Evolutionary conservation across 2,329 filamentous ascomycete genomes (phyloP).

Genomic region (Neophaeococcomyces mojaviensis): DNA sequence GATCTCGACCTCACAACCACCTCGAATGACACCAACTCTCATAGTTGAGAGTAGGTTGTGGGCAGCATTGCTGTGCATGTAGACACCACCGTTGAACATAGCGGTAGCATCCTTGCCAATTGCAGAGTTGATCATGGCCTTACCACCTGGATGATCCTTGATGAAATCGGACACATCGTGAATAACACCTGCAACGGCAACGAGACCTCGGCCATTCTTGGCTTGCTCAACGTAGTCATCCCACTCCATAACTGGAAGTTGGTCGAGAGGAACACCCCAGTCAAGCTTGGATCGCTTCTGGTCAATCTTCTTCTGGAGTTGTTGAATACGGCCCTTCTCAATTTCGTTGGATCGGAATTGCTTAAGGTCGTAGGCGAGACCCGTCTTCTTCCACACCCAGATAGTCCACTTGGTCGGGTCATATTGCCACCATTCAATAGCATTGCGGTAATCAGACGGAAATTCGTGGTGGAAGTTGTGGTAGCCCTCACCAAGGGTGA

Average conservation of each 20-base stretch:
- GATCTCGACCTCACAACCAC: slow-evolving; percentile 83
- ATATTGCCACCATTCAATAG: slow-evolving; percentile 85
- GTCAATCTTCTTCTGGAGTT: slow-evolving; percentile 87
- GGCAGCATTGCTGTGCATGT: slow-evolving; percentile 81
- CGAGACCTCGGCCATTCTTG: slow-evolving; percentile 68
- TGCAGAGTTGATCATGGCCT: slow-evolving; percentile 73
- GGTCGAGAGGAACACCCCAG: slow-evolving; percentile 79
- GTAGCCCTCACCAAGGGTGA: slow-evolving; percentile 82
- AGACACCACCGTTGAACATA: slow-evolving; percentile 87
- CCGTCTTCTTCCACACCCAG: slow-evolving; percentile 74
- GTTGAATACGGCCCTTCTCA: slow-evolving; percentile 82
- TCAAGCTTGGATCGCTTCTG: slow-evolving; percentile 74
- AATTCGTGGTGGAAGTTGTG: slow-evolving; percentile 97
- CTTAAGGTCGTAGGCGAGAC: slow-evolving; percentile 80
- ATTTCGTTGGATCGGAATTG: slow-evolving; percentile 88
- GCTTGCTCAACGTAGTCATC: slow-evolving; percentile 73
- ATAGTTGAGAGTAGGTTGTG: slow-evolving; percentile 85
- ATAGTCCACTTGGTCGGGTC: slow-evolving; percentile 89
- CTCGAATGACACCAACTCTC: slow-evolving; percentile 78
- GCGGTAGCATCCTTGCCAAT: slow-evolving; percentile 83
- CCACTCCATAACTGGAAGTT: slow-evolving; percentile 79
- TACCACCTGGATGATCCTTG: slow-evolving; percentile 83
- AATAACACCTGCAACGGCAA: slow-evolving; percentile 75
- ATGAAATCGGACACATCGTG: slow-evolving; percentile 80
- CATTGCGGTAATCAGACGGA: slow-evolving; percentile 86